Base-by-base conservation (phyloP, 2,329 filamentous ascomycete genomes). In the Cladosporium sp. region DNA sequence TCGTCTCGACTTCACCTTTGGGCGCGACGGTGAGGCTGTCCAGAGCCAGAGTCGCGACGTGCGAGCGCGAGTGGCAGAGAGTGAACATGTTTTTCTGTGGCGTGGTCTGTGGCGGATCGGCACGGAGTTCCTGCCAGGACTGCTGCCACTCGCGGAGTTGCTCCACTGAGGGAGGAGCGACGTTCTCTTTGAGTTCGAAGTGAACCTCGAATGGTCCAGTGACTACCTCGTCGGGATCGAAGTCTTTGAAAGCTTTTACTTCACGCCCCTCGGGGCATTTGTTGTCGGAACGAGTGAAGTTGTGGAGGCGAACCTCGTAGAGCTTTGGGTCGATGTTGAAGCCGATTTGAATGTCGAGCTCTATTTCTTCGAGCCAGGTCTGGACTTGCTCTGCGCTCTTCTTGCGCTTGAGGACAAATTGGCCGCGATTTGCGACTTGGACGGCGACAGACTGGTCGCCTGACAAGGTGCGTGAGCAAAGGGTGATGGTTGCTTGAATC, bases 321-420 rank as follows among this genome's bases (percentile, higher is more conserved):
- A 22, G 10, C 20, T 39, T 52, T 2, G 49, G 49, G 9, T 52
- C 36, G 20, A 52, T 3, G 22, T 37, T 37, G 49, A 52, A 52
- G 9, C 32, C 49, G 34, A 52, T 17, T 35, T 40, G 22, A 39
- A 93, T 87, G 54, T 87, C 82, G 4, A 90, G 87, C 66, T 96
- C 90, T 19, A 83, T 86, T 8, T 89, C 91, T 0, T 87, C 92
- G 62, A 94, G 90, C 49, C 49, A 52, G 35, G 0, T 7, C 10
- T 22, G 22, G 34, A 52, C 40, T 13, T 13, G 25, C 13, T 39
- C 35, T 1, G 4, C 1, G 49, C 34, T 52, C 35, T 39, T 52
- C 8, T 35, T 5, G n/a, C 40, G 49, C 3, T 1, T 13, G 6
- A 40, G 22, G 13, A 24, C 12, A n/a, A 52, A 32, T 0, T 35